These are phyloP conservation scores for Aspergillus jensenii DNA, from an alignment of 2,329 filamentous ascomycete species.

Conservation along the genomic window DNA sequence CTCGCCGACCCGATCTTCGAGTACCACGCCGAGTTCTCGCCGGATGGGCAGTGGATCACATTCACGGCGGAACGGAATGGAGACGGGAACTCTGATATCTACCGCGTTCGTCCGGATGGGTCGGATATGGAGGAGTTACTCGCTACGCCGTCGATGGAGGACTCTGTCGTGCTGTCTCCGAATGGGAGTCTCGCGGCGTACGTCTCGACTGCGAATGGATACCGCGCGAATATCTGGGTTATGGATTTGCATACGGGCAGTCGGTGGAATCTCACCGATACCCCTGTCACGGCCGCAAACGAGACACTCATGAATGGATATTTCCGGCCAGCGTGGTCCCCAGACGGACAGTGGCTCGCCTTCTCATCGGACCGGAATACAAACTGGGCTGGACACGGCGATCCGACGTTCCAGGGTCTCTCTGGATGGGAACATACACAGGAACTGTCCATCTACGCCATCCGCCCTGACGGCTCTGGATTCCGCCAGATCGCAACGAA, in stretches of 20 bases:
- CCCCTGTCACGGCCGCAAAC: constrained; percentile 15
- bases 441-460: constrained; percentile 41
- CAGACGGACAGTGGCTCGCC: constrained; percentile 43
- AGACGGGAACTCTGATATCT: constrained; percentile 45
- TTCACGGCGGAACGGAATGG: constrained; percentile 44
- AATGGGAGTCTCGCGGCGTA: constrained; percentile 40
- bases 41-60: constrained; percentile 40
- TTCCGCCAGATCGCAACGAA: constrained; percentile 38
- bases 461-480: constrained; percentile 38
- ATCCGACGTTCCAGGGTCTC: constrained; percentile 26
- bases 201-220: constrained; percentile 39
- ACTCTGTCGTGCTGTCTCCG: constrained; percentile 39
- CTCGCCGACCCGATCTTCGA: constrained; percentile 36
- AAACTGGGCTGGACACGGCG: constrained; percentile 42
- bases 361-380: constrained; percentile 47
- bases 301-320: constrained; percentile 34
- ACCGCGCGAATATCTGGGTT: constrained; percentile 44
- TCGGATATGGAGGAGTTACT: constrained; percentile 36
- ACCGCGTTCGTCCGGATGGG: constrained; percentile 38
- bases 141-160: constrained; percentile 38
- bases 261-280: constrained; percentile 41
- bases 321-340: constrained; percentile 44
- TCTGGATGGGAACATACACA: constrained; percentile 46
- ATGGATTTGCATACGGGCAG: constrained; percentile 36
- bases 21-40: constrained; percentile 42